Base-by-base conservation (phyloP, 1,284 basidiomycete species). In the Xanthoconium separans region DNA sequence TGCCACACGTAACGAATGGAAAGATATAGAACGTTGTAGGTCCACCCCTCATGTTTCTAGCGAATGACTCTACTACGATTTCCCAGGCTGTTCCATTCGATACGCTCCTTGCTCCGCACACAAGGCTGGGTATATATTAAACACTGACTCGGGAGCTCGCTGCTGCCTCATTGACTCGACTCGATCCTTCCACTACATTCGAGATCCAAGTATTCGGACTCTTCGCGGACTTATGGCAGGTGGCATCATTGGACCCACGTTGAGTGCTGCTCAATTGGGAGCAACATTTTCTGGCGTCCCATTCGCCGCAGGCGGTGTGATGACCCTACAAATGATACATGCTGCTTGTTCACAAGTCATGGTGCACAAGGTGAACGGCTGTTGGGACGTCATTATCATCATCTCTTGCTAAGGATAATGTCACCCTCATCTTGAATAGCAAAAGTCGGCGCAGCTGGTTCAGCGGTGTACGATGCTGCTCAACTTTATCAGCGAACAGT, bases 281-380 rank as follows among this genome's bases (percentile, higher is more conserved):
- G 75, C 72, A 13, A 69, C 74, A 13, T 52, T 76, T 0, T 70
- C 68, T 4, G 79, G 78, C 42, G 68, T 77, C 3, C 80, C 80
- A 6, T 76, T 74, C 36, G 71, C 74, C 15, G 70, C 74, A 1
- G 69, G 75, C 3, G 74, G 73, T 20, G 75, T 73, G 10, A 65
- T 73, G 51, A 54, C 73, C 1, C 58, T 81, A 5, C 66, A 75
- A 49, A 69, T 75, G 48, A 79, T 82, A 54, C 65, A 69, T 12
- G 51, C 67, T 9, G 59, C 71, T 18, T 81, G 79, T 55, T 69
- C 75, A 9, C 68, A 78, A 51, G 70, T 81, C 24, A 61, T 69
- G 20, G 62, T 74, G 18, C 74, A 80, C 58, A 81, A 79, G 73
- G 80, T 79, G 47, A 57, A 55, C 48, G 31, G 33, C 43, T 39